Evolutionary conservation across 441 rosid species (phyloP), one percentile per base, ranked within the genome.

Genomic region (Eutrema salsugineum): DNA sequence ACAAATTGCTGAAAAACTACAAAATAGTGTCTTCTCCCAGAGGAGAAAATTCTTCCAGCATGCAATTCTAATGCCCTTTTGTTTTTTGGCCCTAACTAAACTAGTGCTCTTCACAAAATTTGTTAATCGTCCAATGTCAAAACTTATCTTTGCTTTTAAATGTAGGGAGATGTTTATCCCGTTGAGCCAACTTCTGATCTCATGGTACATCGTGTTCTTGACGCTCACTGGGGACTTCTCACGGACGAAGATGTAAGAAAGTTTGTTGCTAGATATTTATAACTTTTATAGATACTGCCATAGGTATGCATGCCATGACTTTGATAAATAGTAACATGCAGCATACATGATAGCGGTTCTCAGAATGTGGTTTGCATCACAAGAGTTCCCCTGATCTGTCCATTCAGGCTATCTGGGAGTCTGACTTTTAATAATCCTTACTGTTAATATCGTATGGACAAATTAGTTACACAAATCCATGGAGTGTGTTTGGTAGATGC

Each of bases 221-320:
- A 94, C 79, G 98, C 99, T 56, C 99, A 94, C 36, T 94, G 99
- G 99, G 99, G 99, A 49, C 96, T 89, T 83, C 96, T 94, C 68
- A 76, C 72, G 33, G 97, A 89, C 4, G 96, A 90, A 12, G 96
- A 92, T 78, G 98, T 92, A 86, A 90, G 94, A 62, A 54, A 42
- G 15, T 68, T 76, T 56, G 32, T 47, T 72, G 33, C 60, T 67
- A 55, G 50, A 24, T 78, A 6, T 57, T 30, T 48, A 15, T 58
- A n/a, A 22, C 22, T 51, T 60, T 4, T 68, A 61, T 9, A 36
- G 33, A 62, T 10, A 54, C 11, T 33, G 19, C 35, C 36, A 9
- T 70, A 59, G 38, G 53, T 32, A 33, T 64, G 33, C 1, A 1
- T 32, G 17, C 50, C 47, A 35, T 42, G 53, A 8, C 9, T 15